A percentile compares a stretch with the other conserved stretches of the same genome.
Conservation (phyloP, 257 asterid species). For the Petunia axillaris region DNA sequence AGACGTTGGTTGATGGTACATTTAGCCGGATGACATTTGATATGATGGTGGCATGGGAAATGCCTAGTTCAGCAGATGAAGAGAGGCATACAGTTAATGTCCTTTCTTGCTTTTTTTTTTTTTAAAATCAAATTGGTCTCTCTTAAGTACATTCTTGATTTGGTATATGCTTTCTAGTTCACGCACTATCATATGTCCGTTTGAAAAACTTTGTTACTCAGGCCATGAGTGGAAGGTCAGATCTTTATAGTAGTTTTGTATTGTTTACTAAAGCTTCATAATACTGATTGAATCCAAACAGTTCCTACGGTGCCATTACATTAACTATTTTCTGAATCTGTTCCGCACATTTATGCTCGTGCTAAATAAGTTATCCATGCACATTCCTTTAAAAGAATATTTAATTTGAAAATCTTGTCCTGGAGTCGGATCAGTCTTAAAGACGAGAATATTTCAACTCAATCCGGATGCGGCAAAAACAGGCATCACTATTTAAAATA, state of each 20-base stretch:
- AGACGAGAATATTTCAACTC: background rate
- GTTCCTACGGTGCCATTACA: background rate
- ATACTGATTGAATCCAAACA: background rate
- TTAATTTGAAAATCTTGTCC: background rate
- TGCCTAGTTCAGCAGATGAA: constrained; percentile 57
- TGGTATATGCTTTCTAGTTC: background rate
- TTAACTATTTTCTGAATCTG: background rate
- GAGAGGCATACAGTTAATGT: constrained; percentile 30
- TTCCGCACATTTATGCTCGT: background rate
- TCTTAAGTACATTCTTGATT: background rate
- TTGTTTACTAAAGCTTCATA: background rate
- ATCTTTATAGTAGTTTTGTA: background rate
- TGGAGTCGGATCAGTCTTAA: background rate
- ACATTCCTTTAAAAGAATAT: background rate
- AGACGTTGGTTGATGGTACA: constrained; percentile 54
- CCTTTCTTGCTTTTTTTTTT: background rate
- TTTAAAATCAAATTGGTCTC: background rate
- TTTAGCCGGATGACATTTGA: constrained; percentile 81
- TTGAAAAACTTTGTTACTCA: background rate
- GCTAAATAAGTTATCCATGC: background rate
- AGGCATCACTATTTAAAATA: background rate
- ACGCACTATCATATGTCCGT: background rate
- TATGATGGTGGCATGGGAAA: constrained; percentile 97
- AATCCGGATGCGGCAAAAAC: background rate
- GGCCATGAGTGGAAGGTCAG: background rate